A percentile compares a stretch with the other conserved stretches of the same genome.
phyloP scores from a whole-genome alignment of 768 basidiomycete species.

The Cytidiella melzeri region DNA sequence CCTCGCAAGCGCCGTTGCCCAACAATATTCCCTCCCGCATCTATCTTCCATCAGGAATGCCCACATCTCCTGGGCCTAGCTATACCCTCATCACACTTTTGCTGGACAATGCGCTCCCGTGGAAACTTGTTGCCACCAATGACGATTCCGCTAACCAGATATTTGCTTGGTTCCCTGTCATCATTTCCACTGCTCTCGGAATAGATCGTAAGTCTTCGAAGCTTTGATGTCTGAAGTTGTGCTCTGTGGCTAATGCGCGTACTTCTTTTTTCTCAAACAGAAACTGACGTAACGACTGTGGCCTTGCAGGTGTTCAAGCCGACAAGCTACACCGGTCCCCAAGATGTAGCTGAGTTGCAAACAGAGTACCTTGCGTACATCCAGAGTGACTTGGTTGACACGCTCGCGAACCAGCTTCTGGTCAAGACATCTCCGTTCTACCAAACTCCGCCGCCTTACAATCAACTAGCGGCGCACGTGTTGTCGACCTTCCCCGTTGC shows the following conservation, averaged over 20 bases:
- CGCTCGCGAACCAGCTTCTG: conserved; percentile 62
- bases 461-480: conserved; percentile 59
- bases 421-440: conserved; percentile 60
- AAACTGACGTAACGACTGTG: conserved; percentile 36
- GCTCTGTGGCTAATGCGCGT: conserved; percentile 23
- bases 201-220: conserved; percentile 32
- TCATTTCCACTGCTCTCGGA: conserved; percentile 41
- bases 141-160: conserved; percentile 65
- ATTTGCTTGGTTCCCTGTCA: conserved; percentile 59
- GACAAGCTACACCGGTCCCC: conserved; percentile 38
- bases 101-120: conserved; percentile 53
- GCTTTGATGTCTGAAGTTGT: conserved; percentile 26
- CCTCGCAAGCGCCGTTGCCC: conserved; percentile 40
- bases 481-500: conserved; percentile 44
- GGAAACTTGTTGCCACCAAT: conserved; percentile 61
- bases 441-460: conserved; percentile 39
- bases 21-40: conserved; percentile 56
- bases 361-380: conserved; percentile 75
- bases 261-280: conserved; percentile 24
- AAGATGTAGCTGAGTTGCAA: conserved; percentile 44
- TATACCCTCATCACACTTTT: conserved; percentile 57
- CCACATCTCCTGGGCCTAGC: conserved; percentile 18
- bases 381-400: conserved; percentile 44
- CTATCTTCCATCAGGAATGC: conserved; percentile 31
- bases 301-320: conserved; percentile 72